Evolutionary conservation across 768 basidiomycete species (phyloP), one percentile per base, ranked within the genome.

Genomic region (Crepidotus variabilis): DNA sequence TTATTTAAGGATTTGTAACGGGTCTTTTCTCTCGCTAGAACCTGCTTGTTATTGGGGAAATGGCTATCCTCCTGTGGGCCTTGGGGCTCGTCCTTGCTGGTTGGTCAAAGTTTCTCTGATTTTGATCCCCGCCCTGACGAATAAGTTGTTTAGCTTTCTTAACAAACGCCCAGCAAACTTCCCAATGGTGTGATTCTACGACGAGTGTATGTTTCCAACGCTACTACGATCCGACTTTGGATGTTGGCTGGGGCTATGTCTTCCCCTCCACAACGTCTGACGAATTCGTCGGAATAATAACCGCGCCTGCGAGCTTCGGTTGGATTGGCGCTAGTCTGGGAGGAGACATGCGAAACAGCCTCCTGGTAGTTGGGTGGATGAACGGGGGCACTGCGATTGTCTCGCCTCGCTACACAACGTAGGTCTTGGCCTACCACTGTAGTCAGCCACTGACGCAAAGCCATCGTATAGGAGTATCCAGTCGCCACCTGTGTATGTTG

Each of bases 241-340:
- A 56, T 43, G 33, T 49, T 18, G 50, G 14, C 20, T 51, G 6
- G 16, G 58, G 58, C 7, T 59, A 59, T 35, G 33, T 59, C 20
- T 59, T 59, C 58, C 58, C 58, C 39, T 34, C 58, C 2, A 43
- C 51, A 11, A 23, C 58, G n/a, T 50, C 54, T 6, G 49, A 56
- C 24, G 58, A 59, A 16, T 59, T 59, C 45, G 51, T 59, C 36
- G 58, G 58, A 10, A 50, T 59, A 43, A 55, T 59, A 49, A 55
- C 54, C 32, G 58, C 48, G 8, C 54, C 58, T n/a, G 20, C 54
- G 14, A 24, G 22, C 3, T 43, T 49, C 11, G 58, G 58, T 28
- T 59, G 50, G 49, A 35, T 59, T 3, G 58, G 58, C 3, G 47
- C 32, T 32, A 59, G 58, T 51, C 36, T 60, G 7, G 59, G 59